Percentiles rank a stretch among this genome's conserved stretches.
Evolutionary conservation across 768 basidiomycete species (phyloP).

Genomic region (Hypholoma fasciculare): DNA sequence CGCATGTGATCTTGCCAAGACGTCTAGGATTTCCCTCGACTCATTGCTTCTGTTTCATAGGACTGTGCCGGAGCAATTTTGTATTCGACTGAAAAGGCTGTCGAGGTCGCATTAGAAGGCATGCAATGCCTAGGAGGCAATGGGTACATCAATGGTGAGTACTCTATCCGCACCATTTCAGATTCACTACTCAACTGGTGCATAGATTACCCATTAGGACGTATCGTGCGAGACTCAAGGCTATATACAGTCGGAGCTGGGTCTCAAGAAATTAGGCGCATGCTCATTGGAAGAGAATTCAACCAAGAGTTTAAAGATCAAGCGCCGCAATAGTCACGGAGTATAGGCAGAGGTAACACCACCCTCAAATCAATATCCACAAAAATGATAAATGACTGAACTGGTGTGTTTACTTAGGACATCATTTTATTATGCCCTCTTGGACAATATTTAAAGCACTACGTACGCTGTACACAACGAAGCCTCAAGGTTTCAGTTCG

Average conservation of each 20-base stretch:
- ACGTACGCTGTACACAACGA: neutral
- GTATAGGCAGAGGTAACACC: neutral
- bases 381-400: neutral
- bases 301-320: constrained; percentile 59
- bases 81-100: constrained; percentile 89
- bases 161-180: neutral
- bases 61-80: constrained; percentile 95
- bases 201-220: constrained; percentile 86
- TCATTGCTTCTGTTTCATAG: constrained; percentile 35
- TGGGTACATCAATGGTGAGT: constrained; percentile 88
- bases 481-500: neutral
- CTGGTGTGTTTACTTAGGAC: neutral
- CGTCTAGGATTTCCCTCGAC: neutral
- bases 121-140: constrained; percentile 96
- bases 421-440: neutral
- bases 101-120: constrained; percentile 87
- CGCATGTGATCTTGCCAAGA: neutral
- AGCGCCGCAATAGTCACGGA: neutral
- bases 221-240: constrained; percentile 83
- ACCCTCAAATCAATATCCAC: neutral
- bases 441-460: neutral
- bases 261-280: constrained; percentile 91
- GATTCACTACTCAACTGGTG: neutral
- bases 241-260: constrained; percentile 96
- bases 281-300: constrained; percentile 94